phyloP scores from a whole-genome alignment of 306 rosid species.

The Ammopiptanthus mongolicus region DNA sequence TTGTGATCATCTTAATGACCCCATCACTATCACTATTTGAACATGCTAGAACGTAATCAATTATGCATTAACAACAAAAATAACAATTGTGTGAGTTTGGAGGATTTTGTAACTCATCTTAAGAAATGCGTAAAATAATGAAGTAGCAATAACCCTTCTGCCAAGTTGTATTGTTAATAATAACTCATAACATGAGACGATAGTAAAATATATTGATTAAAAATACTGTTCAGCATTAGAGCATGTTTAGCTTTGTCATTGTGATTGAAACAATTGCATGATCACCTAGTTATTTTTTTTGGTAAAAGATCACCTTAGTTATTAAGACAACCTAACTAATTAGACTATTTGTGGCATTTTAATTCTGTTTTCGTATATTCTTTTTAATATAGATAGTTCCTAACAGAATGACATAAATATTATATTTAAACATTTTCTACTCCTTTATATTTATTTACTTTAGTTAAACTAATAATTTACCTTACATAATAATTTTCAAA shows the following conservation, averaged over 20 bases:
- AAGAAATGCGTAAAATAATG: background rate
- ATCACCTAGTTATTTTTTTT: background rate
- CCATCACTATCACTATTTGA: constrained; percentile 62
- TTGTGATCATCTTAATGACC: constrained; percentile 86
- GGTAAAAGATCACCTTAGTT: constrained; percentile 6
- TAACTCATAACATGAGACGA: background rate
- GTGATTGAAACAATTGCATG: background rate
- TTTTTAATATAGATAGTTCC: background rate
- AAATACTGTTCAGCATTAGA: background rate
- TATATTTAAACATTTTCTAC: constrained; percentile 8
- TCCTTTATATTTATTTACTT: background rate
- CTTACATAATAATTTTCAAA: background rate
- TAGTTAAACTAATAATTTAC: background rate
- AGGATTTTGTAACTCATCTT: background rate
- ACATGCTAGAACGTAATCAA: constrained; percentile 77
- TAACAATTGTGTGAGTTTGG: background rate
- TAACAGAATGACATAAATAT: background rate
- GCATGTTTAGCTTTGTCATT: background rate
- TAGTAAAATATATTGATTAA: background rate
- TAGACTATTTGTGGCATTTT: background rate
- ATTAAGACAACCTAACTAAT: background rate
- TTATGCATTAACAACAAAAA: constrained; percentile 1
- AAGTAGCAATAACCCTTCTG: background rate
- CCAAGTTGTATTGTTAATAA: background rate
- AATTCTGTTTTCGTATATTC: background rate